Evolutionary conservation across 1,284 basidiomycete species (phyloP).

Genomic region (Ceratobasidium theobromae): DNA sequence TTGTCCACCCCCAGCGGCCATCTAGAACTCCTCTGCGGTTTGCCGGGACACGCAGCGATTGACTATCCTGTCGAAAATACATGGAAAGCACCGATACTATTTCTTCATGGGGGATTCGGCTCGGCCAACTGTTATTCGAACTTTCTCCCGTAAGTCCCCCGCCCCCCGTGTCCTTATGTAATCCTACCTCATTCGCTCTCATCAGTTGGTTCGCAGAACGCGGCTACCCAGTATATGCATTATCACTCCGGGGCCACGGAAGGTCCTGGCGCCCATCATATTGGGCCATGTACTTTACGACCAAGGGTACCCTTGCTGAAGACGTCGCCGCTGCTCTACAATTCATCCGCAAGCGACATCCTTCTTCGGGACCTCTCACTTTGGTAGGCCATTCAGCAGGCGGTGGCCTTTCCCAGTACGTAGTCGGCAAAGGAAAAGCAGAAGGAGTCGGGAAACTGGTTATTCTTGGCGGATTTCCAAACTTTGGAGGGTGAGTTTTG

Average conservation of each 20-base stretch:
- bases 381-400: constrained; percentile 19
- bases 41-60: not conserved
- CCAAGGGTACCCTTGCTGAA: constrained; percentile 21
- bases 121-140: constrained; percentile 29
- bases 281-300: constrained; percentile 13
- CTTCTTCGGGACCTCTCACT: not conserved
- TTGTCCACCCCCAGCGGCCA: constrained; percentile 4
- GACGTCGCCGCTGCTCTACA: constrained; percentile 9
- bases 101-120: constrained; percentile 24
- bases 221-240: constrained; percentile 12
- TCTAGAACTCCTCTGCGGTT: constrained; percentile 16
- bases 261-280: constrained; percentile 18
- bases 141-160: constrained; percentile 14
- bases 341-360: constrained; percentile 8
- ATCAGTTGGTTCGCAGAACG: constrained; percentile 21
- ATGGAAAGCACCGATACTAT: not conserved
- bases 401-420: constrained; percentile 18
- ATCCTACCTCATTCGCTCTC: not conserved
- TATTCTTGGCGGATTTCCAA: constrained; percentile 14
- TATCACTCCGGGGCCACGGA: constrained; percentile 17
- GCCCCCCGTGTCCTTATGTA: not conserved
- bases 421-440: constrained; percentile 16
- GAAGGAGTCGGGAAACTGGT: constrained; percentile 15
- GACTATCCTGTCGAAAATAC: not conserved
- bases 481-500: not conserved